These are phyloP conservation scores for Alternaria atra DNA, from an alignment of 2,329 filamentous ascomycete species.

Conservation along the genomic window DNA sequence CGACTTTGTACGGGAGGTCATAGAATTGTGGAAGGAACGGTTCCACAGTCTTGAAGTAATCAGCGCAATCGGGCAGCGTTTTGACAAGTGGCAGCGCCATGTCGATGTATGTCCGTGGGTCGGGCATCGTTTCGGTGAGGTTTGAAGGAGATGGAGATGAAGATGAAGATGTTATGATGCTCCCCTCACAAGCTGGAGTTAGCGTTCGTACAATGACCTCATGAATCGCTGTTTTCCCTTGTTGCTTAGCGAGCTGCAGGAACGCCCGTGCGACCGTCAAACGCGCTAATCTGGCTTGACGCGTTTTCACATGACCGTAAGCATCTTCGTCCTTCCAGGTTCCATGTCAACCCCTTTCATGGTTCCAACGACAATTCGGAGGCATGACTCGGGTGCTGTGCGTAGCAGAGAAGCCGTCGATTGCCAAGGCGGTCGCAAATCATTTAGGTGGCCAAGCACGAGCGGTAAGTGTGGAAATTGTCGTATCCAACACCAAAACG, in stretches of 20 bases:
- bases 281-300: slow-evolving; percentile 37
- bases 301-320: slow-evolving; percentile 49
- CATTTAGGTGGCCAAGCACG: slow-evolving; percentile 84
- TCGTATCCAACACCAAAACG: background rate
- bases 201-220: slow-evolving; percentile 34
- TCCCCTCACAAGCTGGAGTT: background rate
- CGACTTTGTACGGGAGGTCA: slow-evolving; percentile 54
- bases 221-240: slow-evolving; percentile 32
- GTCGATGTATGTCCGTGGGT: slow-evolving; percentile 35
- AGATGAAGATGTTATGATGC: slow-evolving; percentile 9
- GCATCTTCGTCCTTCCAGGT: background rate
- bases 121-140: slow-evolving; percentile 54
- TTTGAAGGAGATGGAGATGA: background rate
- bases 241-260: slow-evolving; percentile 10
- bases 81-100: slow-evolving; percentile 73
- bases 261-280: slow-evolving; percentile 20
- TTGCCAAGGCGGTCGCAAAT: slow-evolving; percentile 90
- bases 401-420: slow-evolving; percentile 90
- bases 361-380: slow-evolving; percentile 5
- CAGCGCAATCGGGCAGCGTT: slow-evolving; percentile 76
- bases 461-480: slow-evolving; percentile 62
- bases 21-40: slow-evolving; percentile 77
- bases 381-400: slow-evolving; percentile 70
- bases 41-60: slow-evolving; percentile 76
- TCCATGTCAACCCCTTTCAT: slow-evolving; percentile 12